phyloP scores from a whole-genome alignment of 352 stramenopile species.

The Phytopythium kandeliae region DNA sequence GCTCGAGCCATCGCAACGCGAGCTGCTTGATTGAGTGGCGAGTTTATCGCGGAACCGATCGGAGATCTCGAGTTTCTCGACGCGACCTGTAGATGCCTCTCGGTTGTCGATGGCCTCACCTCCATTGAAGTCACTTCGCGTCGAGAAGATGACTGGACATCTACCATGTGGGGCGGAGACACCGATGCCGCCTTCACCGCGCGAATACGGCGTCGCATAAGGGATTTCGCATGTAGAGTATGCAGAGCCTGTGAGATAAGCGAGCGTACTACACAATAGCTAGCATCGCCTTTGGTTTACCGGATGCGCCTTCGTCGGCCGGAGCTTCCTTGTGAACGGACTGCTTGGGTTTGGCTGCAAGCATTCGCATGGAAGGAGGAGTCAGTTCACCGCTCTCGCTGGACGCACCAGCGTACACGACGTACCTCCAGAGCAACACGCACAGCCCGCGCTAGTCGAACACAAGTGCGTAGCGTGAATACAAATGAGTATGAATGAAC shows the following conservation, averaged over 20 bases:
- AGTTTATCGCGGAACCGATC: too few relatives aligned
- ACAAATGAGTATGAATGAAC: too few relatives aligned
- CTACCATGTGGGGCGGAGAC: background rate
- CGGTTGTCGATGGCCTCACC: background rate
- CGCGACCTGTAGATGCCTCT: background rate
- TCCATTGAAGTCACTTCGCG: background rate
- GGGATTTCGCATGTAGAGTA: background rate
- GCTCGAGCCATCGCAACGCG: background rate
- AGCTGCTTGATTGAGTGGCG: background rate
- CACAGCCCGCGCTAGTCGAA: conserved; percentile 11
- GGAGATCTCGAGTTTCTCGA: background rate
- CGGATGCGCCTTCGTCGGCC: background rate
- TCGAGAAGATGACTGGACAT: background rate
- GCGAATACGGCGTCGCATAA: background rate
- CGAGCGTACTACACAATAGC: background rate
- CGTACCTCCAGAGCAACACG: conserved; percentile 22
- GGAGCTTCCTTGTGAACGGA: conserved; percentile 3
- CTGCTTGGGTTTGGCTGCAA: background rate
- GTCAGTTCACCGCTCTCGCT: background rate
- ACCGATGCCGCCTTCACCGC: background rate
- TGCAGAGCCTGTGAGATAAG: background rate
- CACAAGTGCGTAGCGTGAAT: too few relatives aligned
- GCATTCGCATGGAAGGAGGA: background rate
- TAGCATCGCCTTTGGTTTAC: background rate
- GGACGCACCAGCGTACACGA: background rate